These are phyloP conservation scores for Vaucheria bursata DNA, from an alignment of 352 stramenopile genomes.

Conservation along the genomic window DNA sequence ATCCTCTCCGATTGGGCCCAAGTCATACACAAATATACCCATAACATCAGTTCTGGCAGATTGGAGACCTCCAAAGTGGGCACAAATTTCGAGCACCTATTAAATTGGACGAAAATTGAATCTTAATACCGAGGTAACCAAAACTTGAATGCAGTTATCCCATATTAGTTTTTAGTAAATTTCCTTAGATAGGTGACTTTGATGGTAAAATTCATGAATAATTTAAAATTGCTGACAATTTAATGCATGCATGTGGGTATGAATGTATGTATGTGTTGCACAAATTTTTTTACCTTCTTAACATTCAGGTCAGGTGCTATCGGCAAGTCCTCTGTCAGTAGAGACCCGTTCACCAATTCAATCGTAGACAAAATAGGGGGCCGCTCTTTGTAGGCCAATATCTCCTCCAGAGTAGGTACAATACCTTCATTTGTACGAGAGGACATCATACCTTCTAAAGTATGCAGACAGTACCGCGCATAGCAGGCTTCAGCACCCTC, in stretches of 20 bases:
- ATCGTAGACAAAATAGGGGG: conserved; percentile 80
- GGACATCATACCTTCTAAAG: conserved; percentile 74
- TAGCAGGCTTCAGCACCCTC: conserved; percentile 56
- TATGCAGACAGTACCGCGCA: conserved; percentile 73
- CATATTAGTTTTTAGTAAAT: too few relatives aligned
- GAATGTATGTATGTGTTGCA: too few relatives aligned
- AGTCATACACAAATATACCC: conserved; percentile 60
- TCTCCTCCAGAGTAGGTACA: conserved; percentile 80
- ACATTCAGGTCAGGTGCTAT: conserved; percentile 83
- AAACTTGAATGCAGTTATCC: too few relatives aligned
- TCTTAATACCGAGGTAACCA: too few relatives aligned
- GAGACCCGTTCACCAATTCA: conserved; percentile 77
- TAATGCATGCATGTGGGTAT: too few relatives aligned
- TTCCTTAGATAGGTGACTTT: too few relatives aligned
- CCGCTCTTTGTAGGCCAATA: conserved; percentile 72
- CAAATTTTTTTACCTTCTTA: too few relatives aligned
- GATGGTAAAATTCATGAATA: too few relatives aligned
- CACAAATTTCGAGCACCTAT: conserved; percentile 81
- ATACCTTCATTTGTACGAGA: conserved; percentile 70
- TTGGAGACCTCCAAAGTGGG: conserved; percentile 74
- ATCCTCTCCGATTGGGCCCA: conserved; percentile 56
- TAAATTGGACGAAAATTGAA: too few relatives aligned
- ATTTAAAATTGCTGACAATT: too few relatives aligned
- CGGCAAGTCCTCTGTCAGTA: conserved; percentile 75
- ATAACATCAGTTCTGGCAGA: conserved; percentile 56